A percentile compares a stretch with the other conserved stretches of the same genome.
phyloP scores from a whole-genome alignment of 2,329 filamentous ascomycete species.

The Geosmithia putterillii region DNA sequence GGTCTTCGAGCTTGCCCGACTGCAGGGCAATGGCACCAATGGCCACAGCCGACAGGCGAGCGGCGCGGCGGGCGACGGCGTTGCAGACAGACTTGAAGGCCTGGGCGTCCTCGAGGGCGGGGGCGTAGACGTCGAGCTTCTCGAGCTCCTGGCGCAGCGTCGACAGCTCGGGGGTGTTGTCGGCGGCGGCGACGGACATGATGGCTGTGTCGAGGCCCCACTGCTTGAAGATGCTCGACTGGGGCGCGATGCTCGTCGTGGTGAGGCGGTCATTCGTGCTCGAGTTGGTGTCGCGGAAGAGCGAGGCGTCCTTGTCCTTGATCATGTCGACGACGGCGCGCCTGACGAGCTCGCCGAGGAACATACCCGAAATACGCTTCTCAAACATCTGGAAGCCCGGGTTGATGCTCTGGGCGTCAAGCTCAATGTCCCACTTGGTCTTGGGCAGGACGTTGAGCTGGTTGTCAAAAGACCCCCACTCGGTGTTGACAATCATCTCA shows the following conservation, averaged over 20 bases:
- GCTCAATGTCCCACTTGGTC: slow-evolving; percentile 66
- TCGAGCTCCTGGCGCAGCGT: slow-evolving; percentile 69
- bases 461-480: slow-evolving; percentile 99
- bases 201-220: slow-evolving; percentile 91
- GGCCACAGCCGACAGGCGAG: slow-evolving; percentile 76
- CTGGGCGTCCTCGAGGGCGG: slow-evolving; percentile 73
- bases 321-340: slow-evolving; percentile 62
- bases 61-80: slow-evolving; percentile 79
- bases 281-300: slow-evolving; percentile 69
- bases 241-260: slow-evolving; percentile 54
- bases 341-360: slow-evolving; percentile 86
- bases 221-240: slow-evolving; percentile 58
- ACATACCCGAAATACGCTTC: slow-evolving; percentile 97
- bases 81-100: slow-evolving; percentile 74
- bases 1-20: slow-evolving; percentile 55
- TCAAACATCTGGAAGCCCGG: slow-evolving; percentile 98
- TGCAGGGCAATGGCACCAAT: slow-evolving; percentile 76
- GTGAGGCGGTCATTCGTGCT: slow-evolving; percentile 57
- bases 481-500: slow-evolving; percentile 95
- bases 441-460: slow-evolving; percentile 75
- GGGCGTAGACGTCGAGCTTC: slow-evolving; percentile 62
- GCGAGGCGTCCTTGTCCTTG: slow-evolving; percentile 49
- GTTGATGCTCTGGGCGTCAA: slow-evolving; percentile 76
- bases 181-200: slow-evolving; percentile 75
- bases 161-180: slow-evolving; percentile 59